Evolutionary conservation across 2,329 filamentous ascomycete genomes (phyloP).

Genomic region (Bisporella sp.): DNA sequence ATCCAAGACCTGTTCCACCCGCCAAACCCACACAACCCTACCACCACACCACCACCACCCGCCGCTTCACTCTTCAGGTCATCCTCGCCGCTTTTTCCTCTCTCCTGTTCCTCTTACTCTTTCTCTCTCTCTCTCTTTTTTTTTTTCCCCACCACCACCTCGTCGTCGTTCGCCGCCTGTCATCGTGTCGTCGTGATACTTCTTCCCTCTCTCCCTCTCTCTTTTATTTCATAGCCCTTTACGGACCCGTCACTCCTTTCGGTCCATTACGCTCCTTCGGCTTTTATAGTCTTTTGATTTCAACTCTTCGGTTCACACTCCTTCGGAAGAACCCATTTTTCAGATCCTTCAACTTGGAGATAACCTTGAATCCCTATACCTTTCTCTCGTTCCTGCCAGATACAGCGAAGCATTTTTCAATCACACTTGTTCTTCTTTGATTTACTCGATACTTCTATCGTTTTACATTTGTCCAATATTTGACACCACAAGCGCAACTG

Average conservation of each 20-base stretch:
- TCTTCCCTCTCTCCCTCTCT: constrained; percentile 25
- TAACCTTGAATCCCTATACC: constrained; percentile 8
- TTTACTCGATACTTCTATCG: constrained; percentile 17
- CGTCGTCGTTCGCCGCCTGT: constrained; percentile 10
- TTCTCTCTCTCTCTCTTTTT: constrained; percentile 10
- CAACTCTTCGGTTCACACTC: constrained; percentile 13
- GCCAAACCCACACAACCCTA: too few relatives aligned
- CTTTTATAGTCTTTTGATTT: constrained; percentile 16
- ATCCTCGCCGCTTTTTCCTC: background rate
- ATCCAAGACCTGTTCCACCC: too few relatives aligned
- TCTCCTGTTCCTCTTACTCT: background rate
- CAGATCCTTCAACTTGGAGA: constrained; percentile 7
- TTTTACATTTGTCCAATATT: constrained; percentile 12
- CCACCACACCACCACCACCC: background rate
- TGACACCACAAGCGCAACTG: constrained; percentile 3
- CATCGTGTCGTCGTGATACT: constrained; percentile 9
- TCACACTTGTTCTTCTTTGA: background rate
- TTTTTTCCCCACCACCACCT: constrained; percentile 7
- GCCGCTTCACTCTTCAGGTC: constrained; percentile 1
- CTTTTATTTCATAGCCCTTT: constrained; percentile 24
- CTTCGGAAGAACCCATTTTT: constrained; percentile 13
- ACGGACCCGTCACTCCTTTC: constrained; percentile 46
- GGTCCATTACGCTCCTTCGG: constrained; percentile 35
- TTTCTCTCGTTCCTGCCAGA: constrained; percentile 26
- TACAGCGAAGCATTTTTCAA: constrained; percentile 22